phyloP scores from a whole-genome alignment of 768 basidiomycete species.

The Lentinula sp. region DNA sequence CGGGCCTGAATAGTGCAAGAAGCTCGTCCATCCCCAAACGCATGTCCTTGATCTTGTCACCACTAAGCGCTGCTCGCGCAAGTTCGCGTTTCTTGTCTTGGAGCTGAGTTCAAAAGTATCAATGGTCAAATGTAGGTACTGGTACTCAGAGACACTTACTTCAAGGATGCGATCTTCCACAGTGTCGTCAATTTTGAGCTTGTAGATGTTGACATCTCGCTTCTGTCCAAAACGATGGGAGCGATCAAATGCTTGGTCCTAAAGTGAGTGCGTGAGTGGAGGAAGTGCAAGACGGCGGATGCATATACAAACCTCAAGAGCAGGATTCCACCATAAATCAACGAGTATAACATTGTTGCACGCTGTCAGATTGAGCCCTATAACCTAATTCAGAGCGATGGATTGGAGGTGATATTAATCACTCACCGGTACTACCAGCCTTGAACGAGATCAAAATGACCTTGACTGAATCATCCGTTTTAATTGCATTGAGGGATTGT shows the following conservation, averaged over 20 bases:
- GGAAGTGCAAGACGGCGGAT: not conserved
- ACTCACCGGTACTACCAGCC: conserved; percentile 82
- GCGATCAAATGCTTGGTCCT: conserved; percentile 93
- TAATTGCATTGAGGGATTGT: conserved; percentile 67
- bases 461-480: conserved; percentile 43
- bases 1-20: conserved; percentile 57
- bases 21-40: conserved; percentile 83
- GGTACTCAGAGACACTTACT: conserved; percentile 26
- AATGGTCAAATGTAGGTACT: not conserved
- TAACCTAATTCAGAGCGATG: not conserved
- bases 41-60: conserved; percentile 82
- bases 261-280: not conserved
- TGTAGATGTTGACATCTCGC: conserved; percentile 81
- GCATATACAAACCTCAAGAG: conserved; percentile 50
- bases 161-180: conserved; percentile 84
- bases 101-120: conserved; percentile 36
- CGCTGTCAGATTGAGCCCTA: conserved; percentile 83
- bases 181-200: conserved; percentile 80
- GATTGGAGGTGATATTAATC: not conserved
- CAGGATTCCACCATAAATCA: conserved; percentile 96
- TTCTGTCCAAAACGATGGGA: conserved; percentile 88
- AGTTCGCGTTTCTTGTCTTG: conserved; percentile 89
- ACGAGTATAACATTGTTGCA: conserved; percentile 94
- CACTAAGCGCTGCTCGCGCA: conserved; percentile 78
- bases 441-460: conserved; percentile 96